phyloP scores from a whole-genome alignment of 768 basidiomycete species.

The Lactarius indigo region DNA sequence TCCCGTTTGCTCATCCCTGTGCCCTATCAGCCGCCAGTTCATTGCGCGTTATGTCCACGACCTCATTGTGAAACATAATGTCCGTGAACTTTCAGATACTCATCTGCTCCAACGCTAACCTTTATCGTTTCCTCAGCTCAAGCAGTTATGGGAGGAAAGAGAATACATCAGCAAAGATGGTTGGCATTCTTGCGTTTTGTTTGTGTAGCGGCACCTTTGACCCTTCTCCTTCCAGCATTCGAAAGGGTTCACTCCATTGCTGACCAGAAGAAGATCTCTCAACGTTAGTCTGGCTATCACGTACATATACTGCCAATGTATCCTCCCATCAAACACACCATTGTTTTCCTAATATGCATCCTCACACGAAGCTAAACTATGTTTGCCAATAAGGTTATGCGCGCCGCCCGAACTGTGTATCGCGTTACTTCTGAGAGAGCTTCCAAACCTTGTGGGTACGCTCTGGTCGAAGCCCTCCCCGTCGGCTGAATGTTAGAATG shows the following conservation, averaged over 20 bases:
- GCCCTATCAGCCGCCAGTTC: conserved; percentile 21
- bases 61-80: conserved; percentile 23
- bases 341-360: not conserved
- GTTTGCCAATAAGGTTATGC: not conserved
- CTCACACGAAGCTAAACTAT: not conserved
- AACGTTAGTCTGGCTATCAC: conserved; percentile 1
- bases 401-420: not conserved
- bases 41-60: conserved; percentile 23
- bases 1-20: conserved; percentile 17
- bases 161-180: conserved; percentile 22
- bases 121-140: conserved; percentile 1
- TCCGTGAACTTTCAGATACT: conserved; percentile 10
- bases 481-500: not conserved
- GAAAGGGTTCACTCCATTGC: conserved; percentile 20
- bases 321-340: not conserved
- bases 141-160: conserved; percentile 20
- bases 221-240: conserved; percentile 7
- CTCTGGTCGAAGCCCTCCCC: not conserved
- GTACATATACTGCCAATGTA: conserved; percentile 3
- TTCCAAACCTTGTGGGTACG: not conserved
- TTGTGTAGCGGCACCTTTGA: not conserved
- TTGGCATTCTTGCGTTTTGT: not conserved
- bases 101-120: conserved; percentile 6
- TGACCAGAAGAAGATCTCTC: conserved; percentile 17
- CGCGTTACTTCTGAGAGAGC: not conserved